These are phyloP conservation scores for Termitomyces sp. DNA, from an alignment of 768 basidiomycete species.

Conservation along the genomic window DNA sequence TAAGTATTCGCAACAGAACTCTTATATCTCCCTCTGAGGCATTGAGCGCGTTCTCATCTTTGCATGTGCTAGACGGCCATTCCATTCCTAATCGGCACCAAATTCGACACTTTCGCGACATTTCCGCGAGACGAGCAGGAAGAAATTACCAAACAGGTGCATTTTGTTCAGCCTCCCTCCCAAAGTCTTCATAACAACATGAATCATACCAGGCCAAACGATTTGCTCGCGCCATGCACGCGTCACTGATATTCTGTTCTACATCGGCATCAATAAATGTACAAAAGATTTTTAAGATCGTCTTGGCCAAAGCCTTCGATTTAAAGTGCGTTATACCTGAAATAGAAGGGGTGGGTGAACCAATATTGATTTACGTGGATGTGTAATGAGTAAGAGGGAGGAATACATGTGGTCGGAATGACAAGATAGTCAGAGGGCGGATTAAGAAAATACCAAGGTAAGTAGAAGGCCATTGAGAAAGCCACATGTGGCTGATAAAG, in stretches of 20 bases:
- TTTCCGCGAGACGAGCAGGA: slow-evolving; percentile 98
- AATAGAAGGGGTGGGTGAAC: slow-evolving; percentile 95
- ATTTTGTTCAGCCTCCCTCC: slow-evolving; percentile 12
- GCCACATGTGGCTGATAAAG: background rate
- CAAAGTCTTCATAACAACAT: slow-evolving; percentile 1
- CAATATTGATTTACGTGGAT: slow-evolving; percentile 90
- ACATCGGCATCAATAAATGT: slow-evolving; percentile 99
- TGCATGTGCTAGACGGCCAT: slow-evolving; percentile 77
- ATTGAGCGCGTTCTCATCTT: background rate
- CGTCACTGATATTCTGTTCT: slow-evolving; percentile 98
- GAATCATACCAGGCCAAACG: slow-evolving; percentile 71
- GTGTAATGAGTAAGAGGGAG: slow-evolving; percentile 36
- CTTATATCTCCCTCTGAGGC: background rate
- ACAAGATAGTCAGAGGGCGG: slow-evolving; percentile 15
- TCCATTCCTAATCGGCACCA: slow-evolving; percentile 97
- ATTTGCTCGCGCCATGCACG: slow-evolving; percentile 99
- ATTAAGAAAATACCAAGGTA: slow-evolving; percentile 27
- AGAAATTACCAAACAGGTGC: slow-evolving; percentile 95
- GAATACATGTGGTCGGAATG: slow-evolving; percentile 8
- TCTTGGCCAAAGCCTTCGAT: slow-evolving; percentile 95
- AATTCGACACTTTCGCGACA: slow-evolving; percentile 95
- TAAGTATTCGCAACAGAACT: slow-evolving; percentile 25
- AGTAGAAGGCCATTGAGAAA: background rate
- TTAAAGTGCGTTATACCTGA: slow-evolving; percentile 98
- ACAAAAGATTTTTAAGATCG: slow-evolving; percentile 99